Evolutionary conservation across 352 stramenopile species (phyloP).

Genomic region (Globisporangium abappressorium): DNA sequence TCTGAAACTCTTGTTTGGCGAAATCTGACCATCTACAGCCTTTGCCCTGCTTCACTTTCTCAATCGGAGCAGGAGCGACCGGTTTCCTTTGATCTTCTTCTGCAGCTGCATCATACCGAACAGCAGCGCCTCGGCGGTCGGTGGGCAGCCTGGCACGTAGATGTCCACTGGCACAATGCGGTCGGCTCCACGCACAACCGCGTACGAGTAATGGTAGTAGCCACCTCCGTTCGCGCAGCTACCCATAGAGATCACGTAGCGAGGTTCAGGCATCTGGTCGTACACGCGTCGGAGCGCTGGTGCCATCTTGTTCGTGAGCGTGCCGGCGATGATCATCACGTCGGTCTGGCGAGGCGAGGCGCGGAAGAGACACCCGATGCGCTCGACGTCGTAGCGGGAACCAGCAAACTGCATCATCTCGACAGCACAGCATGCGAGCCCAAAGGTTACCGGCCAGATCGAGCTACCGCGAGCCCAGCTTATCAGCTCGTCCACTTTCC

Average conservation of each 20-base stretch:
- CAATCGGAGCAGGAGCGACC: constrained; percentile 93
- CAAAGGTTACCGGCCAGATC: constrained; percentile 66
- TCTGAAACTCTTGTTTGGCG: no score
- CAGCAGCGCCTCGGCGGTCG: constrained; percentile 97
- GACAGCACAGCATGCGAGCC: constrained; percentile 98
- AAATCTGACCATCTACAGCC: no score
- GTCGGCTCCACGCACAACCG: constrained; percentile 94
- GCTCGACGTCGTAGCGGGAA: constrained; percentile 97
- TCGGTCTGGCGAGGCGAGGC: constrained; percentile 94
- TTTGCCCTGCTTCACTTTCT: constrained; percentile 79
- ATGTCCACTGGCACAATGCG: constrained; percentile 97
- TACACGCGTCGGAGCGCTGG: constrained; percentile 95
- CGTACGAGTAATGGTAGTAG: constrained; percentile 94
- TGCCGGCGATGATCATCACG: constrained; percentile 99
- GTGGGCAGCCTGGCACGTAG: constrained; percentile 98
- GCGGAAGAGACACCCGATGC: constrained; percentile 98
- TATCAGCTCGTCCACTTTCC: not conserved
- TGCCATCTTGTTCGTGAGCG: constrained; percentile 99
- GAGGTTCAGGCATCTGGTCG: constrained; percentile 99
- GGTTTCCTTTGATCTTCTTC: constrained; percentile 99
- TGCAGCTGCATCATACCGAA: constrained; percentile 98
- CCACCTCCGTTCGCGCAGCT: constrained; percentile 96
- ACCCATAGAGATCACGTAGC: constrained; percentile 98
- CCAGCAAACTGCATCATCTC: constrained; percentile 97
- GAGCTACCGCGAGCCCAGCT: constrained; percentile 3